Base-by-base conservation (phyloP, 495 filamentous ascomycete genomes). In the Aspergillus wentii region DNA sequence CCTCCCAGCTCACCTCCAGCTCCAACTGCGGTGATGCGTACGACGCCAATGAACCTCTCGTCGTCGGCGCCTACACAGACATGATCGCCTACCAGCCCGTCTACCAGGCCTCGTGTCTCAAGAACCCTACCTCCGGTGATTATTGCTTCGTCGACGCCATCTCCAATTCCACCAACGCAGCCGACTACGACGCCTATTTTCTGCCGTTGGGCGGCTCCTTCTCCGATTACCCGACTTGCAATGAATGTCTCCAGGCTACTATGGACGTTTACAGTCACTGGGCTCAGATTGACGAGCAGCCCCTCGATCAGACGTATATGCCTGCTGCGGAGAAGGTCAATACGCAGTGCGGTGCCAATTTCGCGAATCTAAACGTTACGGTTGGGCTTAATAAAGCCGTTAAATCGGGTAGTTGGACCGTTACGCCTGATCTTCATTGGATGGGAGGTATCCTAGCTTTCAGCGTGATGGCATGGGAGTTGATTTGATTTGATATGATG, bases 101-200 rank as follows among this genome's bases (percentile, higher is more conserved):
- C 20, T 94, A 88, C 59, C 69, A 69, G n/a, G 86, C 86, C 1
- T 79, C 78, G 5, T 98, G 92, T 56, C 66, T 90, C 21, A 79
- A 86, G 47, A 59, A 60, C 37, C 47, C 59, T 2, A 32, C 51
- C 28, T 67, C 62, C 1, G 22, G 51, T 4, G 41, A 68, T 33
- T 76, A 71, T 41, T 76, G 82, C 62, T 96, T 88, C 54, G 86
- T 87, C 40, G 83, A 88, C 49, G 88, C 89, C 17, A 77, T 88
- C 41, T 88, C 82, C 8, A 95, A 95, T 56, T 49, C 51, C 13
- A 70, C 76, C 8, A 82, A 76, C 17, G 66, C 81, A 0, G 72
- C 74, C 17, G 81, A 86, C 54, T 71, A 79, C 23, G 85, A 88
- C 43, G 65, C 90, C 13, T 98, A 96, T 65, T 88, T 81, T 48